Percentiles rank a stretch among this genome's conserved stretches.
These are phyloP conservation scores for Globisporangium camurandrum DNA, from an alignment of 352 stramenopile species.

Conservation along the genomic window DNA sequence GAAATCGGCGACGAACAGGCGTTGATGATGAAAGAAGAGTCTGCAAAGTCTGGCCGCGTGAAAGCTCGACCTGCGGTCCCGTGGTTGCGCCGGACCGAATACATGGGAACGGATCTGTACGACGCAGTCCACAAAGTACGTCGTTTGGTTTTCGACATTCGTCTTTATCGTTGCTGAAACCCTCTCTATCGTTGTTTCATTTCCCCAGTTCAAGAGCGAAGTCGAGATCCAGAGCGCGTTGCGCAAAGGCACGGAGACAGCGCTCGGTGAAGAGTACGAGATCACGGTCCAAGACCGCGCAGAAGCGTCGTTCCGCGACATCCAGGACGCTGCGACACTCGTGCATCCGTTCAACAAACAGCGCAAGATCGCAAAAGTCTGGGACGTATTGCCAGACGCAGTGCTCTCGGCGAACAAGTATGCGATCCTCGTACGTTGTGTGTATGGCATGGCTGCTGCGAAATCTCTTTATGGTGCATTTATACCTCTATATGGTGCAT, in stretches of 20 bases:
- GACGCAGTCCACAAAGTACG: constrained; percentile 72
- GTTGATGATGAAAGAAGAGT: constrained; percentile 74
- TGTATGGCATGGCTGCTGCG: too few species aligned
- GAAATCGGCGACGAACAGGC: constrained; percentile 69
- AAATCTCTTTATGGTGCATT: constrained; percentile 6
- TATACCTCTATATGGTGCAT: too few species aligned
- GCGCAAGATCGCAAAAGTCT: constrained; percentile 73
- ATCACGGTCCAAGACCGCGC: constrained; percentile 68
- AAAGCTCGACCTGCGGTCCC: constrained; percentile 70
- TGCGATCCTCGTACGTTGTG: constrained; percentile 67
- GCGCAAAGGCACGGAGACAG: constrained; percentile 74
- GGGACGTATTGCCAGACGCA: constrained; percentile 79
- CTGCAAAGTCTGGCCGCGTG: constrained; percentile 34
- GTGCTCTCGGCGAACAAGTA: constrained; percentile 79
- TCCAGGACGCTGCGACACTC: constrained; percentile 52
- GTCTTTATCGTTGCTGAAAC: too few species aligned
- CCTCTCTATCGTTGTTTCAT: background rate
- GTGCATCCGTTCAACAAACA: constrained; percentile 80
- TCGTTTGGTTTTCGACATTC: background rate
- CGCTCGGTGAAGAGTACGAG: constrained; percentile 64
- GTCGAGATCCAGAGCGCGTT: constrained; percentile 77
- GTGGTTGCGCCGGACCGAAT: constrained; percentile 77
- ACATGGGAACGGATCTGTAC: constrained; percentile 84
- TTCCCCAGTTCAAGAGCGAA: constrained; percentile 76
- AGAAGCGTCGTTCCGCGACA: constrained; percentile 71